Evolutionary conservation across 805 yeast species (phyloP), one percentile per base, ranked within the genome.

Genomic region (Cyberlindnera galapagoensis): DNA sequence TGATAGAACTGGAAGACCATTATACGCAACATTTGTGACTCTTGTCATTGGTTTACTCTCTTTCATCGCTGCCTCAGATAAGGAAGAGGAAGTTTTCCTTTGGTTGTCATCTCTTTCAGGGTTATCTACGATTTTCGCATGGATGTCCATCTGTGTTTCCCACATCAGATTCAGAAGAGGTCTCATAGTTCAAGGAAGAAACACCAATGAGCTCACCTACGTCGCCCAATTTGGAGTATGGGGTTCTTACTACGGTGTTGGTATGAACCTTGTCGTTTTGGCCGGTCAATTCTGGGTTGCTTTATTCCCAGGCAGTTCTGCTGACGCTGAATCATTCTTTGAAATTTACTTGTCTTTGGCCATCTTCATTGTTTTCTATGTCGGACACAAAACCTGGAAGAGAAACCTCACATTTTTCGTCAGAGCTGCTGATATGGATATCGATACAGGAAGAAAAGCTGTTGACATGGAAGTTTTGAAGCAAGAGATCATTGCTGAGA

Each of bases 281-380:
- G 61, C 72, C 35, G 84, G 87, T 19, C 88, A 82, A 60, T 82
- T 85, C 65, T 85, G 90, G 85, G 67, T 79, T 37, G 88, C 92
- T 6, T 60, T 81, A 25, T 83, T 67, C 67, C 94, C 94, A 34
- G 74, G 75, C 10, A 63, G 38, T 6, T 28, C 56, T 8, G 73
- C 80, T 33, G 64, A 60, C 51, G 82, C 84, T 7, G 47, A 57
- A 24, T 58, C 46, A 27, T 84, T 84, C 67, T 84, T 84, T 65
- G 61, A 69, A 51, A 62, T 73, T 17, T 83, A 77, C 56, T 62
- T 84, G 46, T 74, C 85, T 9, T 65, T 68, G 36, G 83, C 84
- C 13, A 69, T 82, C 28, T 63, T 80, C 24, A 34, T 83, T 22
- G 70, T 57, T 3, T 69, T 74, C 57, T 78, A 69, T 57, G 13